Conservation (phyloP, 2,329 filamentous ascomycete species). For the Ascochyta clinopodiicola region DNA sequence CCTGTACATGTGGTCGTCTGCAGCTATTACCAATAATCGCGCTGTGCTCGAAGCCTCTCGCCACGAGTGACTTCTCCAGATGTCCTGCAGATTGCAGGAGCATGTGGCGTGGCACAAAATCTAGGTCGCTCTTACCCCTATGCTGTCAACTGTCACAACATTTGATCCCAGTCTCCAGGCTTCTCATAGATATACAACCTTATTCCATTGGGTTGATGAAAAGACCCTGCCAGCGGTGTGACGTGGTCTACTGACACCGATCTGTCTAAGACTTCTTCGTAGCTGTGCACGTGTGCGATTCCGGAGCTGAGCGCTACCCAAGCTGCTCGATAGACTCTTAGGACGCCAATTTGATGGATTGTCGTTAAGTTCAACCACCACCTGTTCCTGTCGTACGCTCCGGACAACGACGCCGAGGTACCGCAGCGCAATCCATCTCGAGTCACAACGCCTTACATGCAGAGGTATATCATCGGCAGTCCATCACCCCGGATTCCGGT, state of each 20-base stretch:
- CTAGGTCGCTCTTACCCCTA: neutral
- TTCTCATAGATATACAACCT: neutral
- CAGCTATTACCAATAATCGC: neutral
- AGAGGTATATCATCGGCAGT: neutral
- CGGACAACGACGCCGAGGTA: neutral
- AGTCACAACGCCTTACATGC: neutral
- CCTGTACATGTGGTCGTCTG: neutral
- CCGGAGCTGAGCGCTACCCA: neutral
- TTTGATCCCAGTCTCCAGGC: slow-evolving; percentile 8
- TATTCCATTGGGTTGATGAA: neutral
- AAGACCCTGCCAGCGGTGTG: neutral
- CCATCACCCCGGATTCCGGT: slow-evolving; percentile 12
- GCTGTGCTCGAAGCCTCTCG: neutral
- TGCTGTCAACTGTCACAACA: slow-evolving; percentile 2
- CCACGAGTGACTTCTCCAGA: neutral
- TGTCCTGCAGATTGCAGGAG: slow-evolving; percentile 3
- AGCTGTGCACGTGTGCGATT: neutral
- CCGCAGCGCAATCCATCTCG: neutral
- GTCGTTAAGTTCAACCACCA: neutral
- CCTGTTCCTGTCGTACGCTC: neutral
- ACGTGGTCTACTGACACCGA: neutral
- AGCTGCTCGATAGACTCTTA: neutral
- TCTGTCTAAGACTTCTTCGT: neutral
- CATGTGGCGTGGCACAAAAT: slow-evolving; percentile 6
- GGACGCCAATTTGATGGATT: neutral